phyloP scores from a whole-genome alignment of 2,329 filamentous ascomycete species.

The Fusarium paranaense region DNA sequence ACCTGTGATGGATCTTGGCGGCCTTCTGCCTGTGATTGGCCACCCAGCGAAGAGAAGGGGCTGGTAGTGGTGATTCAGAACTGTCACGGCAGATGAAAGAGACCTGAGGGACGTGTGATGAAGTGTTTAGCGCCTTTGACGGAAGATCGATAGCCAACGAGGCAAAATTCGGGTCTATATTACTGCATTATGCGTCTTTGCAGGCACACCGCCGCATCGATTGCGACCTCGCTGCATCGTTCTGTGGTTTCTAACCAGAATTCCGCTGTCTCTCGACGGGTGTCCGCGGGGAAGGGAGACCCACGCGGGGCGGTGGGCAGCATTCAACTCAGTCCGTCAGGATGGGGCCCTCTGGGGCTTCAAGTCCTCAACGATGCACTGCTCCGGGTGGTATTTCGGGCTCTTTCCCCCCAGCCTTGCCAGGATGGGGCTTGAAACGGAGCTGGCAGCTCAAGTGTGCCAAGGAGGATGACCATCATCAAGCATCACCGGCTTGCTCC shows the following conservation, averaged over 20 bases:
- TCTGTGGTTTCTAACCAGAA: conserved; percentile 15
- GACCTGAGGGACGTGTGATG: conserved; percentile 27
- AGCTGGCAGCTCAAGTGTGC: neutral
- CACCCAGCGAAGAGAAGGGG: conserved; percentile 19
- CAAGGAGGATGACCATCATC: neutral
- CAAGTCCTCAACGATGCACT: conserved; percentile 9
- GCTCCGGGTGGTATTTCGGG: conserved; percentile 5
- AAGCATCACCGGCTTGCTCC: neutral
- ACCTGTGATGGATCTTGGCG: conserved; percentile 35
- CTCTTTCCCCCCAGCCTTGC: neutral
- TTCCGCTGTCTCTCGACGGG: neutral
- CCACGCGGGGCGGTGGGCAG: conserved; percentile 21
- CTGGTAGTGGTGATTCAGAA: conserved; percentile 36
- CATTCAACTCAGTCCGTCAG: conserved; percentile 14
- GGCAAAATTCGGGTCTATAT: conserved; percentile 29
- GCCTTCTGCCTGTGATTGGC: conserved; percentile 32
- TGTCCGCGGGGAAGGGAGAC: conserved; percentile 30
- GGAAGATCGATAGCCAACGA: conserved; percentile 21
- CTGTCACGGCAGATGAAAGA: conserved; percentile 37
- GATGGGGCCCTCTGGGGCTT: conserved; percentile 7
- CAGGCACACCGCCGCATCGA: conserved; percentile 40
- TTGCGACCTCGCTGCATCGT: conserved; percentile 24
- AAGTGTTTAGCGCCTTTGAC: conserved; percentile 34
- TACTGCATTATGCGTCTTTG: conserved; percentile 29
- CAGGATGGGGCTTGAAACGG: neutral